Percentiles rank a stretch among this genome's conserved stretches.
These are phyloP conservation scores for Blastomyces percursus DNA, from an alignment of 2,329 filamentous ascomycete genomes.

Conservation along the genomic window DNA sequence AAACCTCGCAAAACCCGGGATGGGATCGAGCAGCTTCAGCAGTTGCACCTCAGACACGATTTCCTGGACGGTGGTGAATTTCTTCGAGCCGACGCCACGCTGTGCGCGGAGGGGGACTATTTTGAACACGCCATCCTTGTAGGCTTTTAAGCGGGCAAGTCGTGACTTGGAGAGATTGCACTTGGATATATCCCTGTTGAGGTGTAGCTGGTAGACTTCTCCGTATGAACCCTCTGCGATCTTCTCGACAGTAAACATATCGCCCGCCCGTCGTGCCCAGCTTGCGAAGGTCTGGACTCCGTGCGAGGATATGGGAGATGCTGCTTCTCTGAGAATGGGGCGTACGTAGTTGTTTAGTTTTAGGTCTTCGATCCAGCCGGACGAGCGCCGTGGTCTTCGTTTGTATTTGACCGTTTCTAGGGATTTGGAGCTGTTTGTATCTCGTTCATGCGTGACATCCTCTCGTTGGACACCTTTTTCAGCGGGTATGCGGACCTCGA, in stretches of 20 bases:
- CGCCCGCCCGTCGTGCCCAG: slow-evolving; percentile 30
- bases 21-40: slow-evolving; percentile 46
- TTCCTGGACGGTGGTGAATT: slow-evolving; percentile 38
- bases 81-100: slow-evolving; percentile 32
- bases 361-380: slow-evolving; percentile 25
- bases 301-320: slow-evolving; percentile 26
- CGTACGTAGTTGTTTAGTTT: slow-evolving; percentile 27
- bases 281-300: slow-evolving; percentile 30
- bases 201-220: slow-evolving; percentile 50
- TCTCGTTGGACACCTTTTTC: not conserved
- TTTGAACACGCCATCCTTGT: slow-evolving; percentile 38
- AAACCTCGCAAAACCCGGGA: slow-evolving; percentile 54
- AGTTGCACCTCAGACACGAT: slow-evolving; percentile 42
- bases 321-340: slow-evolving; percentile 28
- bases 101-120: slow-evolving; percentile 37
- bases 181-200: slow-evolving; percentile 28
- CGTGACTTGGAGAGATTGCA: slow-evolving; percentile 28
- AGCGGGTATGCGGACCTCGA: not conserved
- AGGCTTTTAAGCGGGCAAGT: slow-evolving; percentile 28
- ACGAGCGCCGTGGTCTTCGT: slow-evolving; percentile 21
- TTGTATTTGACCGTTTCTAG: slow-evolving; percentile 13
- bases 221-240: slow-evolving; percentile 57
- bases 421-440: not conserved
- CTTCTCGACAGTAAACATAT: slow-evolving; percentile 42
- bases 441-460: not conserved